Evolutionary conservation across 768 basidiomycete species (phyloP), one percentile per base, ranked within the genome.

Genomic region (Phallus indusiatus): DNA sequence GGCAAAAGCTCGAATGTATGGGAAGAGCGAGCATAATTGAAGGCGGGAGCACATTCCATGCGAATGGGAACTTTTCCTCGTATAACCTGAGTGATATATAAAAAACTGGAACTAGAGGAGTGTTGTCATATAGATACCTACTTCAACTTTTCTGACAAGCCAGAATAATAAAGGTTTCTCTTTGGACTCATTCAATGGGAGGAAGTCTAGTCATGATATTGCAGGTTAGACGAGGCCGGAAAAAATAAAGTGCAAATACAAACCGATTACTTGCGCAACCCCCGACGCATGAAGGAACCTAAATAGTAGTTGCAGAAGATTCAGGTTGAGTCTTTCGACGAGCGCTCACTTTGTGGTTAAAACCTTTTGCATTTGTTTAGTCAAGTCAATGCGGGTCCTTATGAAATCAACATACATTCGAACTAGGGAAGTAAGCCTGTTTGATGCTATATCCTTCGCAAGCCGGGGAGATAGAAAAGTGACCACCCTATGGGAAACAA

Each of bases 1-100:
- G 73, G 66, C 56, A 83, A 63, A 63, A 83, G 75, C 28, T 76
- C 69, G 0, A 88, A 87, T 8, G 76, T 80, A 70, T 98, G 95
- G 1, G 75, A 53, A 52, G 84, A 79, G 12, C 88, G 79, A 0
- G 92, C 94, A 66, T 99, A 99, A 71, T 96, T 86, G 82, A 99
- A 99, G 0, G 94, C 95, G 0, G 95, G 95, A 0, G 91, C 92
- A 65, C 91, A 94, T 73, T 98, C 90, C 71, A 97, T 79, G 59
- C 82, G 78, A 55, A 95, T 76, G 0, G 90, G 85, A 34, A 96
- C 75, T 7, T 68, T 78, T 0, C 95, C 95, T 17, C 95, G 87
- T 63, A 97, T 82, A 60, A 90, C 87, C 76, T 88, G 70, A 5
- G 63, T 66, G 47, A 66, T n/a, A 18, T n/a, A 67, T 35, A 71